These are phyloP conservation scores for Pythium dissotocum DNA, from an alignment of 352 stramenopile genomes.

Conservation along the genomic window DNA sequence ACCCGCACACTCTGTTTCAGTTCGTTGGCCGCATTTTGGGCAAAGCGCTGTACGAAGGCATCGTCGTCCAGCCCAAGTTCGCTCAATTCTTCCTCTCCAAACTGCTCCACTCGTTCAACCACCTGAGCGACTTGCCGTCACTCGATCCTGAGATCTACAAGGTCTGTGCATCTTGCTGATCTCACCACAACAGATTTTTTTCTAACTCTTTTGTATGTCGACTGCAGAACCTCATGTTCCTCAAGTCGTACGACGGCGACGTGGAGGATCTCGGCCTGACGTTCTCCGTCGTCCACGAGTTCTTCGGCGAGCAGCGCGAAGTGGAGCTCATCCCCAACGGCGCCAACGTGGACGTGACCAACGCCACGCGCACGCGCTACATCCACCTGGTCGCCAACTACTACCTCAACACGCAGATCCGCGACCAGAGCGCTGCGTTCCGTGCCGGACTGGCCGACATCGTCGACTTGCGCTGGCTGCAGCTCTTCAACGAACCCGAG, in stretches of 20 bases:
- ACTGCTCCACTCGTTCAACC: slow-evolving; percentile 78
- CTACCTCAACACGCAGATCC: slow-evolving; percentile 93
- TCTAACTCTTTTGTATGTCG: background rate
- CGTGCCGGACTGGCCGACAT: slow-evolving; percentile 91
- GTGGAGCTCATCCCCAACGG: slow-evolving; percentile 90
- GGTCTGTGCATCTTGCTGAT: slow-evolving; percentile 25
- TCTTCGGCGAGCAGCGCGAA: slow-evolving; percentile 84
- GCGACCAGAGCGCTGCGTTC: slow-evolving; percentile 93
- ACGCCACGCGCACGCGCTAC: slow-evolving; percentile 94
- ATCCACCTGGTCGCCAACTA: slow-evolving; percentile 96
- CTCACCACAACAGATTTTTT: background rate
- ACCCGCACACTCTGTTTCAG: slow-evolving; percentile 92
- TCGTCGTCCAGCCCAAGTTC: slow-evolving; percentile 96
- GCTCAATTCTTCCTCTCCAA: slow-evolving; percentile 96
- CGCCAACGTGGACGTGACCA: slow-evolving; percentile 86
- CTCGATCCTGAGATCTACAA: slow-evolving; percentile 95
- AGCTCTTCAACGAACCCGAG: slow-evolving; percentile 96
- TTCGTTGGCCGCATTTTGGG: slow-evolving; percentile 95
- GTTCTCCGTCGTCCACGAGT: slow-evolving; percentile 88
- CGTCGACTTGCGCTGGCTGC: slow-evolving; percentile 91
- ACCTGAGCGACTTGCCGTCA: slow-evolving; percentile 88
- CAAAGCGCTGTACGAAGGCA: slow-evolving; percentile 96
- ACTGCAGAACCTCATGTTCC: slow-evolving; percentile 92
- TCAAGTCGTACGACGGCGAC: slow-evolving; percentile 95
- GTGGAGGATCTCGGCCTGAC: slow-evolving; percentile 90